A percentile compares a stretch with the other conserved stretches of the same genome.
Evolutionary conservation across 2,329 filamentous ascomycete species (phyloP).

Genomic region (Penicillium sp.): DNA sequence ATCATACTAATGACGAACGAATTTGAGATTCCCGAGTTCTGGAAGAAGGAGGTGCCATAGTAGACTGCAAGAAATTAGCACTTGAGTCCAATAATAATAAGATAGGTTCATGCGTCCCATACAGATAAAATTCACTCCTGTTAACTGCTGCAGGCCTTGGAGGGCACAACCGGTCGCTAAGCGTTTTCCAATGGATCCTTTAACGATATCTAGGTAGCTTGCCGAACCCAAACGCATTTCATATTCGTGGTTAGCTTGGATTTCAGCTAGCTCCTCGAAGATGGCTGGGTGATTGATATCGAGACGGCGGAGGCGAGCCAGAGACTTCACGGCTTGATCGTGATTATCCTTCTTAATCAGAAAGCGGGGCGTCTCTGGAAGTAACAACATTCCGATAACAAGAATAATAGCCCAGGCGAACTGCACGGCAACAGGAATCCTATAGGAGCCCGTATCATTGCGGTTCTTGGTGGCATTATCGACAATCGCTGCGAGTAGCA

Average conservation of each 20-base stretch:
- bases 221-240: conserved; percentile 56
- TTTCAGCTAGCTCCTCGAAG: conserved; percentile 75
- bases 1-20: conserved; percentile 49
- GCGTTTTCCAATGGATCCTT: conserved; percentile 36
- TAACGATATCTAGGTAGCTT: conserved; percentile 38
- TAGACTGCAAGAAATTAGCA: conserved; percentile 29
- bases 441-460: conserved; percentile 64
- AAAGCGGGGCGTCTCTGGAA: conserved; percentile 81
- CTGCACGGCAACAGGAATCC: conserved; percentile 76
- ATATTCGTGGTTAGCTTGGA: conserved; percentile 83
- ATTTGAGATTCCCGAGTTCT: conserved; percentile 41
- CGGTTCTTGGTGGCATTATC: conserved; percentile 67
- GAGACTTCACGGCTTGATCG: conserved; percentile 59
- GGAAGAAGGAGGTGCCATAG: conserved; percentile 42
- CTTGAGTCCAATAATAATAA: neutral
- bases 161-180: conserved; percentile 40
- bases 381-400: conserved; percentile 65
- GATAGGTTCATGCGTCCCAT: conserved; percentile 9
- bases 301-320: conserved; percentile 67
- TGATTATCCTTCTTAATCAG: conserved; percentile 73
- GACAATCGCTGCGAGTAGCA: conserved; percentile 70
- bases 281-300: conserved; percentile 66
- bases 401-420: conserved; percentile 78
- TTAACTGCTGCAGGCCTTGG: conserved; percentile 43
- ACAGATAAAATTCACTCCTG: conserved; percentile 46